These are phyloP conservation scores for Kodamaea neixiangensis DNA, from an alignment of 805 yeast genomes.

Conservation along the genomic window DNA sequence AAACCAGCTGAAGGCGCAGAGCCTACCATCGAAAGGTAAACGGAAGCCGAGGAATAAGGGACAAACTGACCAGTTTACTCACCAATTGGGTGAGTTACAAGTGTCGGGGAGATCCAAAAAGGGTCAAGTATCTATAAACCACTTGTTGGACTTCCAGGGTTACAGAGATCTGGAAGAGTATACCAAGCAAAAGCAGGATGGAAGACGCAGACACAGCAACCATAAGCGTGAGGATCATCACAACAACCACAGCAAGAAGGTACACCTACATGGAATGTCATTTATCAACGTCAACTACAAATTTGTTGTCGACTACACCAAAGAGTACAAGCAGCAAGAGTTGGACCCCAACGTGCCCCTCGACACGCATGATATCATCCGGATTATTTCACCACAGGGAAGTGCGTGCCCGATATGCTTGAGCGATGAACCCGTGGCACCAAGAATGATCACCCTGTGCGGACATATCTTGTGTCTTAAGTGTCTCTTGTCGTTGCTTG, in stretches of 20 bases:
- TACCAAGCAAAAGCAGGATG: conserved; percentile 10
- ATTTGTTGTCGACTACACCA: conserved; percentile 71
- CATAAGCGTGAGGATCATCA: conserved; percentile 8
- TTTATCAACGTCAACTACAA: conserved; percentile 83
- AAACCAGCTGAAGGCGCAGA: neutral
- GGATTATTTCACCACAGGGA: conserved; percentile 75
- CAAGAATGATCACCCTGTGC: conserved; percentile 86
- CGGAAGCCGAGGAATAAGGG: neutral
- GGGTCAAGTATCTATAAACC: conserved; percentile 58
- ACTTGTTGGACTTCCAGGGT: conserved; percentile 58
- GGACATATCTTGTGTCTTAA: conserved; percentile 90
- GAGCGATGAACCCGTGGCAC: conserved; percentile 81
- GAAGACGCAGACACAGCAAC: conserved; percentile 13
- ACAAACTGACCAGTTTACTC: neutral
- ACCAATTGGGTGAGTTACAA: neutral
- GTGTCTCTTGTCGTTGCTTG: conserved; percentile 74
- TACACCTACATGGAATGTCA: conserved; percentile 61
- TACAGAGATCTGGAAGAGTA: conserved; percentile 42
- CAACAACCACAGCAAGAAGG: conserved; percentile 15
- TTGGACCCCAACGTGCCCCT: conserved; percentile 78
- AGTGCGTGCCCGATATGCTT: conserved; percentile 92
- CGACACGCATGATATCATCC: conserved; percentile 56
- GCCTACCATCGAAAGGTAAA: neutral
- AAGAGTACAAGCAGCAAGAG: conserved; percentile 56
- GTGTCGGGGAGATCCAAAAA: conserved; percentile 24